Conservation (phyloP, 345 rosid genomes). For the Rhodamnia argentea region DNA sequence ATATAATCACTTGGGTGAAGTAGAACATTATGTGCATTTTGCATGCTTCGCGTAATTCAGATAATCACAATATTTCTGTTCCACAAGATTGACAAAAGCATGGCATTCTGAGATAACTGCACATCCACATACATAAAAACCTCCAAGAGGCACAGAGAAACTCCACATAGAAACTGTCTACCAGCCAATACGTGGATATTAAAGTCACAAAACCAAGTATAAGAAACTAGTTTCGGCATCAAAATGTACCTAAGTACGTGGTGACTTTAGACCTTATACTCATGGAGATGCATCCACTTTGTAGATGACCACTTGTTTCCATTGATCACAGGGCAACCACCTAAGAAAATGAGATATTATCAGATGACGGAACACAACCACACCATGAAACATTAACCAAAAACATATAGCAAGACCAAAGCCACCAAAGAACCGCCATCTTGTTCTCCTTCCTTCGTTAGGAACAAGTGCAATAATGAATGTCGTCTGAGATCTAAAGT, state of each 20-base stretch:
- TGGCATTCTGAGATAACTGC: background rate
- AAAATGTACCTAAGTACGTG: slow-evolving; percentile 3
- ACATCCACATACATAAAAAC: background rate
- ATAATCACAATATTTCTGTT: background rate
- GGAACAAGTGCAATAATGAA: background rate
- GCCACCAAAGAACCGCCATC: background rate
- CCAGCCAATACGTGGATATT: background rate
- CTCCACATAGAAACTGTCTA: background rate
- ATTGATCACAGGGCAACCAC: slow-evolving; percentile 82
- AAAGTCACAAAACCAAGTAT: background rate
- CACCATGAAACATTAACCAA: background rate
- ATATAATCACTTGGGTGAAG: background rate
- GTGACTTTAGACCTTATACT: slow-evolving; percentile 37
- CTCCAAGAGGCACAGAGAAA: background rate
- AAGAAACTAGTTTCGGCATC: background rate
- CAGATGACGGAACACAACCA: background rate
- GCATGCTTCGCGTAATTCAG: background rate
- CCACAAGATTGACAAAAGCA: background rate
- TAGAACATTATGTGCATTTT: background rate
- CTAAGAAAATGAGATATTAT: slow-evolving; percentile 14
- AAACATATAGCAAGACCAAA: background rate
- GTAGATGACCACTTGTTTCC: slow-evolving; percentile 97
- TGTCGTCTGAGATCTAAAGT: background rate
- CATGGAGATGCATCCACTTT: slow-evolving; percentile 82
- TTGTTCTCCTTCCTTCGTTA: background rate